Evolutionary conservation across 495 filamentous ascomycete genomes (phyloP), one percentile per base, ranked within the genome.

Genomic region (Aspergillus diversus): DNA sequence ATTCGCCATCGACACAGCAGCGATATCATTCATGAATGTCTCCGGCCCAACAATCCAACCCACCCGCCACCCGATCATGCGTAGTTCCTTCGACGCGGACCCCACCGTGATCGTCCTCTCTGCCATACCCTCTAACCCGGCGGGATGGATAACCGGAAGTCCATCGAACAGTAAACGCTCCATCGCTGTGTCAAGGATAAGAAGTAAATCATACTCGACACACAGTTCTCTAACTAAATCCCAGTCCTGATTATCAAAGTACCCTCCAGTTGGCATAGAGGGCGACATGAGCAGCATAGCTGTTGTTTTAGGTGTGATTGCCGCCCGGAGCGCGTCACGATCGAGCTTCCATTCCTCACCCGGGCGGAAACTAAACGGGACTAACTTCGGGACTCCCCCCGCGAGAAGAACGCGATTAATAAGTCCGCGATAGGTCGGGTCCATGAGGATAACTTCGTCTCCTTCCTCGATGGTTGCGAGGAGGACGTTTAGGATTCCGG

Each of bases 41-140:
- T 50, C 47, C 1, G 47, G 47, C 9, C 47, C 47, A 5, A 50
- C 47, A 6, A 50, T 50, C 47, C 47, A 50, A 7, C 47, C 47
- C 5, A 50, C 47, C 17, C 47, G 47, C 47, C 47, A 50, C 11
- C 47, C 47, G 47, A 50, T 50, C 47, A 50, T 50, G n/a, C 47
- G 47, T 2, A 50, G 21, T 17, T 50, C 47, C 47, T 50, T 50
- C n/a, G 47, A n/a, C 21, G 47, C 17, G 7, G 47, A 50, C 0
- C 47, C 47, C 9, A 50, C 16, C 16, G 47, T 50, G 47, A 50
- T 12, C 2, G 47, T 50, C 5, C 47, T 5, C n/a, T 50, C 47
- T 3, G 16, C 5, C 47, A 50, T 50, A 9, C 47, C 47, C 13
- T 16, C 16, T 27, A 50, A 50, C 5, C 47, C 47, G 0, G 47